These are phyloP conservation scores for Geranium incanum DNA, from an alignment of 441 rosid genomes.

Conservation along the genomic window DNA sequence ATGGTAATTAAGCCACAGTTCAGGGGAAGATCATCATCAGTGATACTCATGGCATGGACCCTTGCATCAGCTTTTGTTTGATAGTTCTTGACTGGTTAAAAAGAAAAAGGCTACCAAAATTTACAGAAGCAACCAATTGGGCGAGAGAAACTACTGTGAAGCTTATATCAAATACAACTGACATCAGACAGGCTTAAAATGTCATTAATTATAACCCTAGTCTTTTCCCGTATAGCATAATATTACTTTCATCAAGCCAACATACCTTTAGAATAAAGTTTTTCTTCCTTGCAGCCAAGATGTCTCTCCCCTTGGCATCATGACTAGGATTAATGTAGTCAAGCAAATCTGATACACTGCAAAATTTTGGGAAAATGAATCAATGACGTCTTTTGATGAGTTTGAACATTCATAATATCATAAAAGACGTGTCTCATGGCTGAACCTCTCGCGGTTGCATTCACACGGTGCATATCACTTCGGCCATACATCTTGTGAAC, in stretches of 20 bases:
- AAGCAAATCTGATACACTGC: conserved; percentile 70
- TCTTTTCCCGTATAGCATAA: background rate
- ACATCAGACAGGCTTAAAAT: background rate
- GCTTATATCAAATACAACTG: background rate
- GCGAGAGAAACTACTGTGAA: background rate
- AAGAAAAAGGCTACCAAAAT: background rate
- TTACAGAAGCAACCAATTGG: background rate
- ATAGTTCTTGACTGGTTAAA: background rate
- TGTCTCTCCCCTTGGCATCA: conserved; percentile 51
- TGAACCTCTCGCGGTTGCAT: background rate
- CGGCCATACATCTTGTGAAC: background rate
- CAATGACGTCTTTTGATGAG: conserved; percentile 5
- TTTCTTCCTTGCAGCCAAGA: conserved; percentile 45
- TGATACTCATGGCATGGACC: background rate
- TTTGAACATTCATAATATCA: conserved; percentile 10
- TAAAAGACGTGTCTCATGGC: background rate
- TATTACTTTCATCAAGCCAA: background rate
- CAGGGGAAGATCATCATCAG: background rate
- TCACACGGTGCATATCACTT: background rate
- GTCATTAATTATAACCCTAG: background rate
- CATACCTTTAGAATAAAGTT: conserved; percentile 47
- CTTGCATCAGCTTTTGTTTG: background rate
- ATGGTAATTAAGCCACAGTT: background rate
- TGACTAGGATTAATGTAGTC: conserved; percentile 71
- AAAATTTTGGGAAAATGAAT: conserved; percentile 22